Conservation (phyloP, 495 filamentous ascomycete genomes). For the Lepraria neglecta region DNA sequence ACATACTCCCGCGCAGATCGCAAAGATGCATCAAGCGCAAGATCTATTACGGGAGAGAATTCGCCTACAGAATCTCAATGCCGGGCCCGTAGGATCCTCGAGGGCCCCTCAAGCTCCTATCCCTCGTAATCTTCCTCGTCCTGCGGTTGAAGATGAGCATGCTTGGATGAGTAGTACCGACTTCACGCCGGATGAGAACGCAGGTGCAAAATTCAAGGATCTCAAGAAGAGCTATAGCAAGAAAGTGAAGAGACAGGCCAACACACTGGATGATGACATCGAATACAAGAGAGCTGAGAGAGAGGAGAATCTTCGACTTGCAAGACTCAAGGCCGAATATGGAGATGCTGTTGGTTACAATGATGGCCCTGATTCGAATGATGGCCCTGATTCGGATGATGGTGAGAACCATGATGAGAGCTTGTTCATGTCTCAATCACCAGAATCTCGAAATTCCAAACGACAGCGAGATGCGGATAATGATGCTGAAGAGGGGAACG, state of each 20-base stretch:
- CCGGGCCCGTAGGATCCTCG: no score
- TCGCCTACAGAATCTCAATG: no score
- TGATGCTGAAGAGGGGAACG: no score
- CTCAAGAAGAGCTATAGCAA: constrained; percentile 14
- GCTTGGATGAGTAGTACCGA: constrained; percentile 10
- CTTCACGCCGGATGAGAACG: background rate
- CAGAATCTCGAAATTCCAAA: no score
- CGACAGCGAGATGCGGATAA: no score
- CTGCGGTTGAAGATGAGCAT: background rate
- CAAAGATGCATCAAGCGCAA: background rate
- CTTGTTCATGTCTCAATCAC: no score
- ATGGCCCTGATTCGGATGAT: no score
- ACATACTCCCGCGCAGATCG: background rate
- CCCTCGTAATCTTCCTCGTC: background rate
- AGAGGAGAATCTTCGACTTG: constrained; percentile 17
- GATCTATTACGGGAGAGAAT: no score
- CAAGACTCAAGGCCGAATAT: constrained; percentile 8
- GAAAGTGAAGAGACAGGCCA: constrained; percentile 9
- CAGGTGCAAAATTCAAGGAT: background rate
- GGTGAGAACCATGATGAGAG: no score
- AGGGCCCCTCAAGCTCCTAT: no score
- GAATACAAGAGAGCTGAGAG: constrained; percentile 19
- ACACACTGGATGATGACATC: constrained; percentile 23
- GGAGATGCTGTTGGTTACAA: background rate
- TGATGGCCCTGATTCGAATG: background rate